phyloP scores from a whole-genome alignment of 2,329 filamentous ascomycete species.

The Botryotinia narcissicola region DNA sequence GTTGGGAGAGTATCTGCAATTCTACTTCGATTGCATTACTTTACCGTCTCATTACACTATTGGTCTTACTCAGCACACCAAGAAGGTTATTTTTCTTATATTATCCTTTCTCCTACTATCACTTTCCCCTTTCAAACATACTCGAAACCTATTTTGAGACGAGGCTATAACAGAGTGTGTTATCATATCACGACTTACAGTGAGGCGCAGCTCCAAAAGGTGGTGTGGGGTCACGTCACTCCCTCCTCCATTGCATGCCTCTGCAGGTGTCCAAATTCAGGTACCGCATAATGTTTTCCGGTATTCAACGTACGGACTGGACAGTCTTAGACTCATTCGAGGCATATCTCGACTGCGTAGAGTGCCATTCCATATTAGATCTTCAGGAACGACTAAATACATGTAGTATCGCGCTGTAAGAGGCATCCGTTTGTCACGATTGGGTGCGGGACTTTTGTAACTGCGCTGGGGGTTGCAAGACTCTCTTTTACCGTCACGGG shows the following conservation, averaged over 20 bases:
- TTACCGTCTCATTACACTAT: slow-evolving; percentile 7
- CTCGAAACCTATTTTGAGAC: slow-evolving; percentile 28
- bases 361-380: not conserved
- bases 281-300: slow-evolving; percentile 4
- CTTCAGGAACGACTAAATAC: not conserved
- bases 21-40: not conserved
- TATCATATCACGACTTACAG: slow-evolving; percentile 3
- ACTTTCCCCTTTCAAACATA: slow-evolving; percentile 6
- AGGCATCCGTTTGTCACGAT: not conserved
- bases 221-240: slow-evolving; percentile 19
- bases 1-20: not conserved
- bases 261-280: slow-evolving; percentile 10
- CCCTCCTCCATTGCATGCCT: slow-evolving; percentile 13
- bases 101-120: not conserved
- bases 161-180: slow-evolving; percentile 13
- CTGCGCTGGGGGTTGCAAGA: slow-evolving; percentile 13
- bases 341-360: not conserved
- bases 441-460: slow-evolving; percentile 11
- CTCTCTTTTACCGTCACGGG: not conserved
- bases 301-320: not conserved
- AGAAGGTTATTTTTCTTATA: not conserved
- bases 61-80: slow-evolving; percentile 20
- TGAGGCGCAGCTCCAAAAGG: slow-evolving; percentile 12
- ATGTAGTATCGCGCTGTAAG: slow-evolving; percentile 1
- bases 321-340: not conserved